Base-by-base conservation (phyloP, 2,329 filamentous ascomycete genomes). In the Ophiognomonia clavigignenti-juglandacearum region DNA sequence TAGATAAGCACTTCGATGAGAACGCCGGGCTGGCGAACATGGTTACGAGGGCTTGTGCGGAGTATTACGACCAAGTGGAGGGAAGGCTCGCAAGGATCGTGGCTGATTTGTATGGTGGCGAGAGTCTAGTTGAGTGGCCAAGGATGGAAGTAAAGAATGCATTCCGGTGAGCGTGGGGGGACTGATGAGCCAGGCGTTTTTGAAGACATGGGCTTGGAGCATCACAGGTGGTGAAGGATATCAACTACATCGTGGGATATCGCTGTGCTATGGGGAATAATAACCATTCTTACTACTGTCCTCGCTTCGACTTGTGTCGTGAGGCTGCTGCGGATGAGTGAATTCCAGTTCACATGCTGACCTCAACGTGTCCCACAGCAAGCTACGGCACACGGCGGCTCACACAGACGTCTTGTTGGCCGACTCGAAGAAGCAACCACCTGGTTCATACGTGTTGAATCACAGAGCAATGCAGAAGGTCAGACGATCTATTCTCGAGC, bases 1-100 rank as follows among this genome's bases (percentile, higher is more conserved):
- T 97, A 1, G 92, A 97, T 68, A 98, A 97, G 71, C 92, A 97
- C 66, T 97, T 97, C 73, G 89, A 89, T 36, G 89, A 95, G 56
- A 85, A 80, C 57, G 70, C 72, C 41, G 71, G 71, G 29, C 68
- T 85, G 34, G 80, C 83, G 20, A 65, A 65, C 42, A 75, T 77
- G 61, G 78, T 85, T 31, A 64, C 80, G 39, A 68, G 68, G 50
- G 78, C 82, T 60, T 83, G 81, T 60, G 81, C 84, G 64, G 68
- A 63, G 50, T 85, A 80, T 57, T 85, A 85, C 59, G 71, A 72
- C 45, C 73, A 78, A 20, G 77, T 85, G 40, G 81, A 83, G 63
- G 68, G 74, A 57, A 70, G 82, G 42, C 79, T 85, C 56, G 73
- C 74, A 35, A 73, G 68, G 42, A 70, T 85, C 53, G 81, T 77